Conservation (phyloP, 2,329 filamentous ascomycete species). For the Fusarium xyrophilum region DNA sequence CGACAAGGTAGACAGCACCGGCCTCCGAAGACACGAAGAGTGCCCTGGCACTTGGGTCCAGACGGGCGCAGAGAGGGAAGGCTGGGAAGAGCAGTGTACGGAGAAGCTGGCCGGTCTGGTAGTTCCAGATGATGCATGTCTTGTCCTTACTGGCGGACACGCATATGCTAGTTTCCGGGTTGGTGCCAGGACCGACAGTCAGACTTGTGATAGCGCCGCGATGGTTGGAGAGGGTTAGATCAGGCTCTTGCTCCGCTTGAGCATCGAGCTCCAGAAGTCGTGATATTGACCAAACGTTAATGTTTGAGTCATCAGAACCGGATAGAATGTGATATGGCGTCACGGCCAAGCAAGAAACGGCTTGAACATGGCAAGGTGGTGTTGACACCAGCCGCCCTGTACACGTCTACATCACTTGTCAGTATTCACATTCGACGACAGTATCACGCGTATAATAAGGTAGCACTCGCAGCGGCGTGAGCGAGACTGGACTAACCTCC, state of each 20-base stretch:
- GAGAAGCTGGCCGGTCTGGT: constrained; percentile 76
- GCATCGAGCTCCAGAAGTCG: constrained; percentile 69
- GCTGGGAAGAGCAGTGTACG: constrained; percentile 82
- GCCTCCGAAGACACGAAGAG: constrained; percentile 83
- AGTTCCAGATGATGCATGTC: constrained; percentile 93
- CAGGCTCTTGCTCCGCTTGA: constrained; percentile 68
- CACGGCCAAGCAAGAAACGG: constrained; percentile 76
- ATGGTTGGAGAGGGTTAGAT: constrained; percentile 80
- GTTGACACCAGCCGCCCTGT: constrained; percentile 80
- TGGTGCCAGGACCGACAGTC: constrained; percentile 68
- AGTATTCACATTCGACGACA: constrained; percentile 28
- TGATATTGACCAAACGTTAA: constrained; percentile 89
- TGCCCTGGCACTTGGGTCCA: constrained; percentile 85
- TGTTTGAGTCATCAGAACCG: constrained; percentile 83
- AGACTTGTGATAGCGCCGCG: constrained; percentile 74
- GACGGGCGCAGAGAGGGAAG: constrained; percentile 72
- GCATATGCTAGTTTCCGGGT: constrained; percentile 76
- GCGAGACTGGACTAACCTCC: constrained; percentile 70
- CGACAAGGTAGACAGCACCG: constrained; percentile 78
- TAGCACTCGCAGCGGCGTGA: constrained; percentile 20
- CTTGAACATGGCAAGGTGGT: constrained; percentile 78
- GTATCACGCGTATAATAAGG: constrained; percentile 5
- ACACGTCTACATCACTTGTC: constrained; percentile 60
- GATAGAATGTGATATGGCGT: constrained; percentile 77
- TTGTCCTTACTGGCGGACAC: constrained; percentile 86